Conservation (phyloP, 495 filamentous ascomycete species). For the Hyaloscypha bicolor region DNA sequence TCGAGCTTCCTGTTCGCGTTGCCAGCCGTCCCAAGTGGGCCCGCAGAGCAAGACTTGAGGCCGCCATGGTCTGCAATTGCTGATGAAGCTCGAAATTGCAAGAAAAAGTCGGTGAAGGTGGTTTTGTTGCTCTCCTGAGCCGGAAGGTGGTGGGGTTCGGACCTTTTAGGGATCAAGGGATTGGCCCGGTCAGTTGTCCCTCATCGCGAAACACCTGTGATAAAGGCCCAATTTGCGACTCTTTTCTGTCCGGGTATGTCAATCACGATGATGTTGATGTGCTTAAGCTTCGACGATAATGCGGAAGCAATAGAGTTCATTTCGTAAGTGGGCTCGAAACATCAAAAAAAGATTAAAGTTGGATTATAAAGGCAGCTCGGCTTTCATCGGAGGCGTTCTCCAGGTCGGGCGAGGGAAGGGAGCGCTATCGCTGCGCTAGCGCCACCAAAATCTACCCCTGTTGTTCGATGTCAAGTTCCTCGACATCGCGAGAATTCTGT, state of each 20-base stretch:
- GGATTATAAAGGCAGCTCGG: neutral
- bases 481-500: slow-evolving; percentile 12
- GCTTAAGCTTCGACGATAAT: neutral
- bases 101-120: slow-evolving; percentile 26
- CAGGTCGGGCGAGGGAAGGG: neutral
- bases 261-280: neutral
- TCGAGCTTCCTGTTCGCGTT: slow-evolving; percentile 8
- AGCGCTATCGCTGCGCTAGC: neutral
- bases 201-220: slow-evolving; percentile 9
- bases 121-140: neutral
- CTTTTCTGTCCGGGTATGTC: neutral
- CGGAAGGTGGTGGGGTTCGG: slow-evolving; percentile 22
- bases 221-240: neutral
- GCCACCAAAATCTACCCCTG: slow-evolving; percentile 3
- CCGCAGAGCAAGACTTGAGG: slow-evolving; percentile 23
- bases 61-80: slow-evolving; percentile 21
- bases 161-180: slow-evolving; percentile 13
- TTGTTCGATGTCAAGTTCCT: slow-evolving; percentile 12
- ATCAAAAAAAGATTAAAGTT: neutral
- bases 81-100: slow-evolving; percentile 5
- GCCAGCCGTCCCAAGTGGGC: slow-evolving; percentile 21
- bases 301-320: neutral
- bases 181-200: slow-evolving; percentile 7
- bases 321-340: neutral
- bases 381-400: neutral